Percentiles rank a stretch among this genome's conserved stretches.
Evolutionary conservation across 176 grass and related monocot species (phyloP).

Genomic region (Rhynchospora tenuis): DNA sequence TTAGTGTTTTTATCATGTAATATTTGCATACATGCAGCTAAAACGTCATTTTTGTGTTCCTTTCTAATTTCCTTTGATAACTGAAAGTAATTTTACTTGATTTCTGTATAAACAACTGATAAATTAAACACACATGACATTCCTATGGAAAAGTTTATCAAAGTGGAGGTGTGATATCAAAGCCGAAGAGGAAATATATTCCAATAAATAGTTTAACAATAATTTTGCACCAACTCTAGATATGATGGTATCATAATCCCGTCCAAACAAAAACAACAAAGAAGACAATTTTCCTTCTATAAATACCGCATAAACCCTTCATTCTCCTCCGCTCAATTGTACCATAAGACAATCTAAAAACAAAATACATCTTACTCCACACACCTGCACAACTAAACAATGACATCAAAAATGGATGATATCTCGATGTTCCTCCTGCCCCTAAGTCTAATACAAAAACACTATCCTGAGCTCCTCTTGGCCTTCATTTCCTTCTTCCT

Average conservation of each 20-base stretch:
- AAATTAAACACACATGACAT: neutral
- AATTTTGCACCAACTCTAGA: neutral
- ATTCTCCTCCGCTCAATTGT: neutral
- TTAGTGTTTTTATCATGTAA: too few relatives aligned
- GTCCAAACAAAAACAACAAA: neutral
- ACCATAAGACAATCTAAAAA: neutral
- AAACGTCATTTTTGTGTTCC: neutral
- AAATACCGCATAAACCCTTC: neutral
- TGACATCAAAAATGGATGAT: neutral
- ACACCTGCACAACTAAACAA: neutral
- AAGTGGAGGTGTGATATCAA: neutral
- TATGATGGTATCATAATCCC: neutral
- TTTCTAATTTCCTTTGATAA: neutral
- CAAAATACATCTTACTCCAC: constrained; percentile 6
- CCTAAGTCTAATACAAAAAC: neutral
- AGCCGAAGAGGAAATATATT: neutral
- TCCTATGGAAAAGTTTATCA: neutral
- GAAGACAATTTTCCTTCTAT: neutral
- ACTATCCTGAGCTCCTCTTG: constrained; percentile 53
- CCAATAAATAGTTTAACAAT: neutral
- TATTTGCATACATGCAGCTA: neutral
- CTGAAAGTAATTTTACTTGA: neutral
- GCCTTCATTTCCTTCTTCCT: constrained; percentile 43
- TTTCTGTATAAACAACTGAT: neutral
- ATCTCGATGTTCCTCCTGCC: neutral